Evolutionary conservation across 2,329 filamentous ascomycete genomes (phyloP).

Genomic region (Aspergillus versicolor): DNA sequence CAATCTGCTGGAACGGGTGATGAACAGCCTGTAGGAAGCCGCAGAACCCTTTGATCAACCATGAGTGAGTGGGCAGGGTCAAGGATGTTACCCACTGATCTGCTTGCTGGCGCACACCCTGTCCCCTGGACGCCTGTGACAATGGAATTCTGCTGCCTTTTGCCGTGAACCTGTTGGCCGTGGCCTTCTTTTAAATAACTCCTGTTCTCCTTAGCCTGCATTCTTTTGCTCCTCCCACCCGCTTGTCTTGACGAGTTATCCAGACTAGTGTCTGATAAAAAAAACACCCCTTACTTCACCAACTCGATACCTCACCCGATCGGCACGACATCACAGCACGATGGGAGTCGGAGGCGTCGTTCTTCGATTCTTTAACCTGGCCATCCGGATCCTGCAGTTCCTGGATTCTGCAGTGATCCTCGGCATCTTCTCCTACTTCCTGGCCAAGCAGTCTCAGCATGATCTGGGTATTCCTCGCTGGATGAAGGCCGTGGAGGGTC

Average conservation of each 20-base stretch:
- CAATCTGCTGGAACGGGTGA: conserved; percentile 5
- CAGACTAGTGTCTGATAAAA: neutral
- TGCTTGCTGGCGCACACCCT: conserved; percentile 13
- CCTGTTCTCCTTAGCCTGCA: neutral
- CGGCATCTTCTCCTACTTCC: conserved; percentile 80
- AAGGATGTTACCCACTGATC: conserved; percentile 21
- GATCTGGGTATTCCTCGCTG: conserved; percentile 61
- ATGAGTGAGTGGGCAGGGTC: conserved; percentile 5
- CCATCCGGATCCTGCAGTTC: conserved; percentile 73
- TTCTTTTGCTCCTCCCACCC: neutral
- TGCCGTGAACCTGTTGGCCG: conserved; percentile 3
- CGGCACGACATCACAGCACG: conserved; percentile 8
- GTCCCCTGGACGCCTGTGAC: conserved; percentile 14
- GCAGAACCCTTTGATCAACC: conserved; percentile 4
- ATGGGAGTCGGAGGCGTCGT: conserved; percentile 63
- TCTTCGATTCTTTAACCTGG: conserved; percentile 68
- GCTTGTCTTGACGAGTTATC: neutral
- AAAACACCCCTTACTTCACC: neutral
- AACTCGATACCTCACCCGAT: neutral
- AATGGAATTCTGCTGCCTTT: conserved; percentile 25
- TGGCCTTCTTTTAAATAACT: neutral
- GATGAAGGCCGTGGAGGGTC: conserved; percentile 72
- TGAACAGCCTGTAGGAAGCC: conserved; percentile 11
- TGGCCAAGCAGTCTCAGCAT: conserved; percentile 69
- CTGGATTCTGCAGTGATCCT: conserved; percentile 71